These are phyloP conservation scores for Solanum neorickii DNA, from an alignment of 257 asterid genomes.

Conservation along the genomic window DNA sequence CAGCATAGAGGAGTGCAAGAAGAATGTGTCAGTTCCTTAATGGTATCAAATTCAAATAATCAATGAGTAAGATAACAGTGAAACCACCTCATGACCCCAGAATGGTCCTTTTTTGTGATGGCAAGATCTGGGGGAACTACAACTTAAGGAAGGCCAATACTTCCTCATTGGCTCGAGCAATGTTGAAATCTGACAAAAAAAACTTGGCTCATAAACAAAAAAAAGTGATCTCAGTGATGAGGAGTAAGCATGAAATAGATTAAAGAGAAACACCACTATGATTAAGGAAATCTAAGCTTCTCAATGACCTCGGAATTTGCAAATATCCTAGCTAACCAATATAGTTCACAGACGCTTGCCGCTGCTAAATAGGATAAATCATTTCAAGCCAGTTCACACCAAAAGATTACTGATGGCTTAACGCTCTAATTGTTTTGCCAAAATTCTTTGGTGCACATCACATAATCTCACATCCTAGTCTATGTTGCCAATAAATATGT, in stretches of 20 bases:
- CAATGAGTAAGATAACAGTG: not conserved
- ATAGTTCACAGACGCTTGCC: not conserved
- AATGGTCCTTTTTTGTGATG: constrained; percentile 69
- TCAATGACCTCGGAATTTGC: not conserved
- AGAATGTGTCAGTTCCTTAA: constrained; percentile 24
- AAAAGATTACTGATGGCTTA: not conserved
- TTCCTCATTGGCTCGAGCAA: constrained; percentile 39
- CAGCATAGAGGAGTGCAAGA: constrained; percentile 32
- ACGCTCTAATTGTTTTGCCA: not conserved
- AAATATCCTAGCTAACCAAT: not conserved
- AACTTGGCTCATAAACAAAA: not conserved
- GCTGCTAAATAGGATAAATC: not conserved
- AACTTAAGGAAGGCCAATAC: constrained; percentile 81
- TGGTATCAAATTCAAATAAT: not conserved
- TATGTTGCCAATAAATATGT: not conserved
- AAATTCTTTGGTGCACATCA: not conserved
- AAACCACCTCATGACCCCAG: constrained; percentile 93
- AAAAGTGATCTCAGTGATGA: not conserved
- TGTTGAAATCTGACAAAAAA: constrained; percentile 37
- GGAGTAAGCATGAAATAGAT: constrained; percentile 1
- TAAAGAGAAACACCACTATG: not conserved
- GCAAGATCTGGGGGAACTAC: constrained; percentile 56
- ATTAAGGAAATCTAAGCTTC: not conserved
- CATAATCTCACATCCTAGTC: not conserved
- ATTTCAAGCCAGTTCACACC: not conserved